phyloP scores from a whole-genome alignment of 2,329 filamentous ascomycete species.

The Talaromyces sp. region DNA sequence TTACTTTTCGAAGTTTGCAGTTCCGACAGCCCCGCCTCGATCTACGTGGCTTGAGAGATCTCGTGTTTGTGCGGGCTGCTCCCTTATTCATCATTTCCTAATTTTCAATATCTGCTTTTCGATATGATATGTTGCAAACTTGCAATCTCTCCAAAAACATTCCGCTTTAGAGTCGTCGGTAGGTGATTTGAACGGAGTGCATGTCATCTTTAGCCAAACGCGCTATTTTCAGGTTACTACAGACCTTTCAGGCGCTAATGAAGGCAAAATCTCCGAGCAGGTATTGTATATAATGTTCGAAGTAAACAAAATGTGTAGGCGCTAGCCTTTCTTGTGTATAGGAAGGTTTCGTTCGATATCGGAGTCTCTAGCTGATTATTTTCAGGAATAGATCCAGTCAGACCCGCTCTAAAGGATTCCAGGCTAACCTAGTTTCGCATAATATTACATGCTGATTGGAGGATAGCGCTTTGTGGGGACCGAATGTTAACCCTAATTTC shows the following conservation, averaged over 20 bases:
- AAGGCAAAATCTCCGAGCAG: background rate
- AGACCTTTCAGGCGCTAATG: too few species aligned
- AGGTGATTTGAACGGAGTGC: background rate
- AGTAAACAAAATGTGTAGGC: background rate
- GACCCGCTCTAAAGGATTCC: background rate
- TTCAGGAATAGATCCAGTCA: background rate
- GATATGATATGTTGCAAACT: background rate
- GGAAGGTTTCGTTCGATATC: background rate
- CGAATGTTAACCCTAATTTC: background rate
- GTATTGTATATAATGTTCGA: background rate
- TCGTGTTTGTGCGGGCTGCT: background rate
- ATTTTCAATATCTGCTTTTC: background rate
- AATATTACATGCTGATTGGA: background rate
- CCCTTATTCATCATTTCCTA: background rate
- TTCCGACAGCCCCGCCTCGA: constrained; percentile 51
- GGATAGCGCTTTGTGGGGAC: background rate
- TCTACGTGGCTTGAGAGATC: constrained; percentile 25
- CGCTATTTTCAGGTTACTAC: background rate
- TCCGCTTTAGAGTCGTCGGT: background rate
- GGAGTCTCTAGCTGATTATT: background rate
- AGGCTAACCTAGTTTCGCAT: constrained; percentile 8
- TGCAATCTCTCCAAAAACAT: background rate
- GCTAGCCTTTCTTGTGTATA: too few species aligned
- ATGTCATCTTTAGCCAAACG: too few species aligned
- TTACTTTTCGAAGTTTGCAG: constrained; percentile 52